Conservation (phyloP, 2,329 filamentous ascomycete genomes). For the Clonostachys byssicola region DNA sequence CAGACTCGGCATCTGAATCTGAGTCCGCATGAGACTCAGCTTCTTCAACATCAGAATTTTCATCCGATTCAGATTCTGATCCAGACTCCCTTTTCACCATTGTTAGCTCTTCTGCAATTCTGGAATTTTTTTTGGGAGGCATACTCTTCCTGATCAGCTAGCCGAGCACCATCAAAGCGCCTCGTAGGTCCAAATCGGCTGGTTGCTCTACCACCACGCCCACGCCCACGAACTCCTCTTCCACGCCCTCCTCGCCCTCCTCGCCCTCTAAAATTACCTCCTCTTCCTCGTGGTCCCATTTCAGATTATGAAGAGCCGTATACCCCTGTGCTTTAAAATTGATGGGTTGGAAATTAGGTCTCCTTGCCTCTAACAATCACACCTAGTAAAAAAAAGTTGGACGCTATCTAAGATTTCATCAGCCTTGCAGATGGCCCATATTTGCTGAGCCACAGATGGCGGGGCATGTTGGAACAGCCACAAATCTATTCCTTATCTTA, state of each 20-base stretch:
- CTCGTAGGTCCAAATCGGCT: constrained; percentile 29
- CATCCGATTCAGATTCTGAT: constrained; percentile 7
- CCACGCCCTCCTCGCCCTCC: constrained; percentile 18
- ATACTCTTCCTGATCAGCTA: constrained; percentile 29
- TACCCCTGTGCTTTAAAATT: too few relatives aligned
- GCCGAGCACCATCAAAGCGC: constrained; percentile 26
- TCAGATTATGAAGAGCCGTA: neutral
- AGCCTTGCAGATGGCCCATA: constrained; percentile 26
- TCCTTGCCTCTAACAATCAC: neutral
- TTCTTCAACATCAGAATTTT: constrained; percentile 8
- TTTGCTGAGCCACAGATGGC: constrained; percentile 22
- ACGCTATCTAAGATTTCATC: constrained; percentile 6
- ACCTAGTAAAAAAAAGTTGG: neutral
- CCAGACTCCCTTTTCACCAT: constrained; percentile 4
- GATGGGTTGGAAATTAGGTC: neutral
- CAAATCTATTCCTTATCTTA: constrained; percentile 32
- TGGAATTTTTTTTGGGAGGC: constrained; percentile 4
- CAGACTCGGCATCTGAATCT: constrained; percentile 25
- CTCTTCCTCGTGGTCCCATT: constrained; percentile 30
- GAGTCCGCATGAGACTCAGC: constrained; percentile 9
- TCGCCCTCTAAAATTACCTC: constrained; percentile 22
- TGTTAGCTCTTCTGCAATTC: neutral
- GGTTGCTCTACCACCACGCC: constrained; percentile 23
- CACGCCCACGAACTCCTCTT: constrained; percentile 14
- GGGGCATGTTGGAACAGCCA: constrained; percentile 11